Conservation (phyloP, 176 grass and related monocot genomes). For the Triticum urartu region DNA sequence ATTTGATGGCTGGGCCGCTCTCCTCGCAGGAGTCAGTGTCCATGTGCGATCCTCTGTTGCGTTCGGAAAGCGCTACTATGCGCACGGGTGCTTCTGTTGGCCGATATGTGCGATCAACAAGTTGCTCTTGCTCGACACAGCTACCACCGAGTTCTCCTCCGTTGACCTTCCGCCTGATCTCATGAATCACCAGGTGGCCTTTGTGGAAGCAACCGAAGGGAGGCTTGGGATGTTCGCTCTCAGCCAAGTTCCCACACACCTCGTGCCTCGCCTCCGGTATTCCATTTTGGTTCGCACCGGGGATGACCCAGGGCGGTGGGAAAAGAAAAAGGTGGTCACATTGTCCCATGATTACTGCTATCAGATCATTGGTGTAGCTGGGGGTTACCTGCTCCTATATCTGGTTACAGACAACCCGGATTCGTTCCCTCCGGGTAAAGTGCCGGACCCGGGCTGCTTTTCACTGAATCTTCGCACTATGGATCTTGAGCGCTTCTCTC, state of each 20-base stretch:
- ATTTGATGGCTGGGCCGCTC: not conserved
- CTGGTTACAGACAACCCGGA: too few relatives aligned
- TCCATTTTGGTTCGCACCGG: not conserved
- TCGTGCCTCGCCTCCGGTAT: not conserved
- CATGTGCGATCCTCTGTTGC: too few relatives aligned
- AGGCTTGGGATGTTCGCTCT: constrained; percentile 4
- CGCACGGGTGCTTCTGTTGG: not conserved
- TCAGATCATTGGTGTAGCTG: not conserved
- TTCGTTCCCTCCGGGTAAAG: too few relatives aligned
- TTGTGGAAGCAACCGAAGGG: not conserved
- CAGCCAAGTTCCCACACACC: not conserved
- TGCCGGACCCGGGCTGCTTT: too few relatives aligned
- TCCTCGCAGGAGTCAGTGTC: not conserved
- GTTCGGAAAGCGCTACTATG: not conserved
- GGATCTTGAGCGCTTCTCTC: too few relatives aligned
- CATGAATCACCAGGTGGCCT: too few relatives aligned
- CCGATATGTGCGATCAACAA: not conserved
- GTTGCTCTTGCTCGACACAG: too few relatives aligned
- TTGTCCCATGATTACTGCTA: not conserved
- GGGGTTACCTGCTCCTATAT: not conserved
- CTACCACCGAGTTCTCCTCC: too few relatives aligned
- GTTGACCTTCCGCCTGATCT: too few relatives aligned
- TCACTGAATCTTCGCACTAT: too few relatives aligned
- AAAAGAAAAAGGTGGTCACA: not conserved
- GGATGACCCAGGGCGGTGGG: not conserved